phyloP scores from a whole-genome alignment of 1,284 basidiomycete genomes.

The Meira nashicola region DNA sequence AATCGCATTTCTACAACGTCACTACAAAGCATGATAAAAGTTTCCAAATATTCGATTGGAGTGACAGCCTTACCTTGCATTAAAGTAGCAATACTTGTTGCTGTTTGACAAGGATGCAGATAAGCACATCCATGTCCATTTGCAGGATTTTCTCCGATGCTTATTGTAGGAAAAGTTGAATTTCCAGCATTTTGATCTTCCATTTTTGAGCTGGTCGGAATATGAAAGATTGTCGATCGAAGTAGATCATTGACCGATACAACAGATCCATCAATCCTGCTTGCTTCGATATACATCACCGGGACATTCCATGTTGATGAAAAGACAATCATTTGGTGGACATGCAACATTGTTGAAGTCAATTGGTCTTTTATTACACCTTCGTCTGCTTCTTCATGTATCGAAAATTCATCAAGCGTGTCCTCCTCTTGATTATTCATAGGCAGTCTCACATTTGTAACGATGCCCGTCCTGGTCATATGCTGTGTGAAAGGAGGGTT shows the following conservation, averaged over 20 bases:
- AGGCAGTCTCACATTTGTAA: not conserved
- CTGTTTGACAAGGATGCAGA: conserved; percentile 9
- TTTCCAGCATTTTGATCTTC: not conserved
- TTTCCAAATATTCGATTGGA: not conserved
- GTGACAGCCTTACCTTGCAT: not conserved
- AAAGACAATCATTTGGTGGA: not conserved
- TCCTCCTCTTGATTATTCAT: not conserved
- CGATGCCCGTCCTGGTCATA: not conserved
- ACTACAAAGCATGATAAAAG: conserved; percentile 5
- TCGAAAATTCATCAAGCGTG: not conserved
- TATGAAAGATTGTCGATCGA: not conserved
- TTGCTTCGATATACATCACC: conserved; percentile 2
- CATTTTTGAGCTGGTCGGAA: not conserved
- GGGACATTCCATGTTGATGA: conserved; percentile 9
- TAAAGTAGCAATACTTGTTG: conserved; percentile 1
- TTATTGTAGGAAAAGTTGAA: conserved; percentile 1
- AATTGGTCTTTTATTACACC: not conserved
- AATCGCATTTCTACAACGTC: conserved; percentile 6
- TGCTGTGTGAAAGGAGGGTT: not conserved
- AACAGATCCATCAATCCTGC: not conserved
- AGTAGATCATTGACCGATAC: conserved; percentile 1
- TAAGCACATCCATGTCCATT: conserved; percentile 4
- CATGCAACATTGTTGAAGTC: not conserved
- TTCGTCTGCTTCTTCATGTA: not conserved
- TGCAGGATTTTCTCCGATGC: conserved; percentile 8